phyloP scores from a whole-genome alignment of 331 rosid genomes.

The Spiraea crenata region DNA sequence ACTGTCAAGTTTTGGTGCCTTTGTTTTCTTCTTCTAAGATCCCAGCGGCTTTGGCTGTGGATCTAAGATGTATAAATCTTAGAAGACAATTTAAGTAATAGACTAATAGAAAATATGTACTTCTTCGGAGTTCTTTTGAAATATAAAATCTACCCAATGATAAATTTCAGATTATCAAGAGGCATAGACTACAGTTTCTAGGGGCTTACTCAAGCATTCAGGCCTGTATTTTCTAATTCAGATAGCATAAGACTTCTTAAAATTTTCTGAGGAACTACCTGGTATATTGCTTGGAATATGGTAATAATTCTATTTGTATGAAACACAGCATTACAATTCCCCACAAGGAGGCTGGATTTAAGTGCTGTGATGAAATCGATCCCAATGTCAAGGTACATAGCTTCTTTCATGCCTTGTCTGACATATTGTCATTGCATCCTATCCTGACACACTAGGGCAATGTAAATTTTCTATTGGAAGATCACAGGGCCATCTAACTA shows the following conservation, averaged over 20 bases:
- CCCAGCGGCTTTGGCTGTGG: neutral
- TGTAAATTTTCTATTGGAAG: neutral
- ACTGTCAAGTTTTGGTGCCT: neutral
- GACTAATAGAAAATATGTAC: neutral
- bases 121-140: neutral
- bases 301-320: constrained; percentile 7
- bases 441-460: neutral
- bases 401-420: neutral
- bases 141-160: neutral
- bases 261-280: neutral
- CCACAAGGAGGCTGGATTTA: constrained; percentile 41
- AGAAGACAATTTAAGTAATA: neutral
- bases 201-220: too few species aligned
- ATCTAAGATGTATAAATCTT: neutral
- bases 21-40: neutral
- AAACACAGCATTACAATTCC: constrained; percentile 39
- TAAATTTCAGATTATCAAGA: neutral
- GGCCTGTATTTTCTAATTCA: neutral
- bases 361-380: constrained; percentile 39
- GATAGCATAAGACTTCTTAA: neutral
- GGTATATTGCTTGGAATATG: neutral
- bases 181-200: too few species aligned
- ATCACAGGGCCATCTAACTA: neutral
- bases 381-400: constrained; percentile 32
- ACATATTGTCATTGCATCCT: neutral